Evolutionary conservation across 192 early-diverging fungal genomes (phyloP), one percentile per base, ranked within the genome.

Genomic region (Podila epigama): DNA sequence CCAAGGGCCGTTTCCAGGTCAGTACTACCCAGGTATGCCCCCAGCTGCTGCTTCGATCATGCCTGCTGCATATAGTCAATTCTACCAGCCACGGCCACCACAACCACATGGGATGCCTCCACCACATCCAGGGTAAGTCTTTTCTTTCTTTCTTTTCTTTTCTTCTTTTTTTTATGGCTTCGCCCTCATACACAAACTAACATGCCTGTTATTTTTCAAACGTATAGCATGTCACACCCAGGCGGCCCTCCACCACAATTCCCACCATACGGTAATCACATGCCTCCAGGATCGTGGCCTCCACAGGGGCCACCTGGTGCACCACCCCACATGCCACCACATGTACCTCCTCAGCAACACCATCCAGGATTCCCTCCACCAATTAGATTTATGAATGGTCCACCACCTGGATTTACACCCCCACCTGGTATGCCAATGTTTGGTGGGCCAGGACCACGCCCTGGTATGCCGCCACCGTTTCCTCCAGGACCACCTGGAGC

Each of bases 51-150:
- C 81, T 59, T 82, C 81, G 40, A 69, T 82, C 12, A 82, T 82
- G 81, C 85, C 85, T 63, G 82, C 80, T 64, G 82, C 83, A 51
- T 86, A 86, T 61, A 86, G 84, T 35, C 84, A 86, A 71, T 86
- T 83, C 67, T 86, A 86, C 44, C 84, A 86, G 35, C 82, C 78
- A 2, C 51, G 78, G 50, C 63, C 78, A 31, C 69, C 78, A 53
- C 69, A 63, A 51, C 63, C 62, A 2, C 69, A 51, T 18, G 69
- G 69, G 48, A 59, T 75, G 44, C 62, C 59, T 20, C 53, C 44
- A 48, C 67, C 66, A 48, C 58, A 40, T 33, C 78, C 78, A 63
- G 64, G 78, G 68, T 71, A 80, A 68, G 64, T 58, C 29, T 20
- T 4, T 18, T 56, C 1, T 28, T 15, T 2, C 28, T 22, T 15